These are phyloP conservation scores for Trametes punicea DNA, from an alignment of 768 basidiomycete species.

Conservation along the genomic window DNA sequence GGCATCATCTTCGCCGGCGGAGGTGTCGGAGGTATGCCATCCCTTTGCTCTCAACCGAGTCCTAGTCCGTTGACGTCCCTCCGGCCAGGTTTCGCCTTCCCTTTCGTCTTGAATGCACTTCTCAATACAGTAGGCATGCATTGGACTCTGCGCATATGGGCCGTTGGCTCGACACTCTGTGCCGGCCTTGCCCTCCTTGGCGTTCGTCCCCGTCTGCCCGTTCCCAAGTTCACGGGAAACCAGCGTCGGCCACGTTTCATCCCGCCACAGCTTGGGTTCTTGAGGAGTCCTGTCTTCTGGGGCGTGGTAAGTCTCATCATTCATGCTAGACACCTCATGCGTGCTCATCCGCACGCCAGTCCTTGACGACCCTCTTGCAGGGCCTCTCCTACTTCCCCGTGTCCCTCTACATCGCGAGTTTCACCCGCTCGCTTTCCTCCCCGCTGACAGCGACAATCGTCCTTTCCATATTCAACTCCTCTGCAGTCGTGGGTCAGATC, in stretches of 20 bases:
- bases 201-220: slow-evolving; percentile 24
- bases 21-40: slow-evolving; percentile 21
- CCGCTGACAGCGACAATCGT: slow-evolving; percentile 23
- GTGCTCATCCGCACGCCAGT: background rate
- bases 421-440: slow-evolving; percentile 19
- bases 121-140: slow-evolving; percentile 19
- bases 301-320: slow-evolving; percentile 18
- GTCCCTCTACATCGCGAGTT: slow-evolving; percentile 26
- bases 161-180: slow-evolving; percentile 14
- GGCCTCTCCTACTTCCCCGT: slow-evolving; percentile 28
- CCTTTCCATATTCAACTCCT: slow-evolving; percentile 26
- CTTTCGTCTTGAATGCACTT: slow-evolving; percentile 18
- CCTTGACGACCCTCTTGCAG: slow-evolving; percentile 20
- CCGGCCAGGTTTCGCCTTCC: slow-evolving; percentile 26
- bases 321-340: background rate
- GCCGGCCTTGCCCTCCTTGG: slow-evolving; percentile 20
- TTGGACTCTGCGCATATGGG: slow-evolving; percentile 25
- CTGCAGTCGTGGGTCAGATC: slow-evolving; percentile 26
- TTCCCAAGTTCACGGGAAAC: slow-evolving; percentile 17
- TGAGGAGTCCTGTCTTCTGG: slow-evolving; percentile 22
- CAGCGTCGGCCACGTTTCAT: slow-evolving; percentile 21
- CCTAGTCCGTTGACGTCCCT: too few species aligned
- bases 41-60: too few species aligned
- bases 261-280: slow-evolving; percentile 22
- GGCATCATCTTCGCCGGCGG: slow-evolving; percentile 27